Percentiles rank a stretch among this genome's conserved stretches.
Evolutionary conservation across 129 eudicot genomes (phyloP).

Genomic region (Smallanthus sonchifolius): DNA sequence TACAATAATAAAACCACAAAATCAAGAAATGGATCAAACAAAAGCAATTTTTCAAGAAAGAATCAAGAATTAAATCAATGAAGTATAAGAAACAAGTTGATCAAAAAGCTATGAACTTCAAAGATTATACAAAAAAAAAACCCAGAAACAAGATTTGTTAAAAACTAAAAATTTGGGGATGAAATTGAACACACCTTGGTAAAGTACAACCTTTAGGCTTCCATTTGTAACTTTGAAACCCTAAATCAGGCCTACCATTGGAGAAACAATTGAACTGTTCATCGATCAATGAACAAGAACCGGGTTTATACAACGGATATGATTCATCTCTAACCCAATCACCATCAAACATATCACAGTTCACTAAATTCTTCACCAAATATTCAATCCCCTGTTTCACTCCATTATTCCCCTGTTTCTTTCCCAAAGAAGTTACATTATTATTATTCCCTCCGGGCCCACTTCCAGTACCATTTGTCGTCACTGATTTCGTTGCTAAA

Average conservation of each 20-base stretch:
- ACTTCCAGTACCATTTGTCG: slow-evolving; percentile 23
- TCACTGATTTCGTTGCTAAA: slow-evolving; percentile 9
- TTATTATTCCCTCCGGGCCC: slow-evolving; percentile 37
- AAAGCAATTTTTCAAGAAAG: neutral
- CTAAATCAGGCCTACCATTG: slow-evolving; percentile 80
- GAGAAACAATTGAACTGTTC: slow-evolving; percentile 64
- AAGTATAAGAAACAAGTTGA: too few species aligned
- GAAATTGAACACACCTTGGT: slow-evolving; percentile 48
- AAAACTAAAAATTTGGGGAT: neutral
- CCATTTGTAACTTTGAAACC: slow-evolving; percentile 59
- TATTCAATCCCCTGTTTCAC: slow-evolving; percentile 41
- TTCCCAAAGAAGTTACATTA: slow-evolving; percentile 36
- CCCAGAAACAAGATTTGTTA: neutral
- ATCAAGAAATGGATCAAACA: neutral
- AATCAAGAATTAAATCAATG: too few species aligned
- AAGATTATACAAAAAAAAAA: too few species aligned
- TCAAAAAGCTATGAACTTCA: too few species aligned
- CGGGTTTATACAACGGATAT: slow-evolving; percentile 72
- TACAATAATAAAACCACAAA: neutral
- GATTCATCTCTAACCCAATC: slow-evolving; percentile 79
- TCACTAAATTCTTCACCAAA: slow-evolving; percentile 45
- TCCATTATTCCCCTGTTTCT: slow-evolving; percentile 33
- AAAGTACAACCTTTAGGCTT: slow-evolving; percentile 73
- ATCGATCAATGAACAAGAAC: slow-evolving; percentile 74
- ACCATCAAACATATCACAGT: slow-evolving; percentile 75